Conservation (phyloP, 805 yeast genomes). For the Groenewaldozyma tartarivorans region DNA sequence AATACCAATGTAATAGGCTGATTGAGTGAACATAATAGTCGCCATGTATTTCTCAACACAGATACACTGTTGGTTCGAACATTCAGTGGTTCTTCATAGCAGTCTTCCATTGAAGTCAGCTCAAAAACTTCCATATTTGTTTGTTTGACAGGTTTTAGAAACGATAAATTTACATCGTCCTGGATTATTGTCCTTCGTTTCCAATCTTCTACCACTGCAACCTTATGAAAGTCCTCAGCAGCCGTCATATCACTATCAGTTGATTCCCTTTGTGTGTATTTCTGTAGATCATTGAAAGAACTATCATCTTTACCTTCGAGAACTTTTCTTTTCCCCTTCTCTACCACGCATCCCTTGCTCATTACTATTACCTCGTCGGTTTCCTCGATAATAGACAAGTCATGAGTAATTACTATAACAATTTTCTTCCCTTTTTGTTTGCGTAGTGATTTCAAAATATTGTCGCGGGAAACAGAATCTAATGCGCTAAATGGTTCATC, state of each 20-base stretch:
- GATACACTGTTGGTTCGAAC: background rate
- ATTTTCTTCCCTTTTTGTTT: conserved; percentile 58
- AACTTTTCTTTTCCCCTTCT: conserved; percentile 10
- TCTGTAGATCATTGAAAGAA: background rate
- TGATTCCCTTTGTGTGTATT: background rate
- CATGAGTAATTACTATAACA: conserved; percentile 78
- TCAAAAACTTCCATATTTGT: background rate
- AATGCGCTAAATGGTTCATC: conserved; percentile 86
- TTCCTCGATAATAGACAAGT: conserved; percentile 43
- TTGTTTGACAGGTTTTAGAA: background rate
- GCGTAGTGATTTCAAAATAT: conserved; percentile 42
- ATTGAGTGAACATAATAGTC: background rate
- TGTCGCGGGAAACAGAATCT: conserved; percentile 42
- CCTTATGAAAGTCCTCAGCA: background rate
- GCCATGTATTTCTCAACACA: background rate
- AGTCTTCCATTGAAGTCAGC: background rate
- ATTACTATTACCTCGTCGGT: conserved; percentile 53
- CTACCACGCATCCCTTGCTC: conserved; percentile 45
- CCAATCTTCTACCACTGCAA: too few species aligned
- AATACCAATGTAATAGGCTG: conserved; percentile 19
- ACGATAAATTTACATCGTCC: background rate
- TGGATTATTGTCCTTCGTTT: too few species aligned
- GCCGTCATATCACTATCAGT: background rate
- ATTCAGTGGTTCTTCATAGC: background rate
- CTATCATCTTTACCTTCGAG: conserved; percentile 3